Evolutionary conservation across 371 early-diverging fungal species (phyloP).

Genomic region (Syncephalastrum sp.): DNA sequence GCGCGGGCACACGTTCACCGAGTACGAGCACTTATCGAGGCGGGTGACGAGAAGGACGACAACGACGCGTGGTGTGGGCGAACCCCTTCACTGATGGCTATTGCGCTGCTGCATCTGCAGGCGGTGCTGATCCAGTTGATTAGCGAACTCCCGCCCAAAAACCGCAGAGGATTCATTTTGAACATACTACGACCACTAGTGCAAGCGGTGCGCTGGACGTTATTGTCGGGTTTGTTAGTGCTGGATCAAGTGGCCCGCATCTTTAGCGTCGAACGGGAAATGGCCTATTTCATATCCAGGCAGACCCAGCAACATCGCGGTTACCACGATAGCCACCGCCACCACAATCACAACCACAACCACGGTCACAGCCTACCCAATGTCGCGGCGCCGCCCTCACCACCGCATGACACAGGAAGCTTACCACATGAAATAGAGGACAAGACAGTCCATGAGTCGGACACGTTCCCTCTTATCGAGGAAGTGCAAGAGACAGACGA

Average conservation of each 20-base stretch:
- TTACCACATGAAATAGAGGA: too few species aligned
- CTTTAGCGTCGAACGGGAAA: slow-evolving; percentile 32
- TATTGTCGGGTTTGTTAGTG: slow-evolving; percentile 21
- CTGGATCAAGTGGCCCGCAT: slow-evolving; percentile 32
- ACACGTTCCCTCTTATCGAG: too few species aligned
- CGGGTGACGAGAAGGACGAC: too few species aligned
- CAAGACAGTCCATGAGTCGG: too few species aligned
- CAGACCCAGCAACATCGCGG: slow-evolving; percentile 1
- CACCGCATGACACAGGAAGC: not conserved
- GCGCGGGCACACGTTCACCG: too few species aligned
- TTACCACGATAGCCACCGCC: slow-evolving; percentile 1
- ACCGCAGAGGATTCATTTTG: slow-evolving; percentile 3
- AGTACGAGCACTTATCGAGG: too few species aligned
- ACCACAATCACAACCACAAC: not conserved
- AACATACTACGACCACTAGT: slow-evolving; percentile 2
- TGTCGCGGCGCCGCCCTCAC: not conserved
- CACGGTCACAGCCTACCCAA: not conserved
- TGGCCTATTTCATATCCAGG: slow-evolving; percentile 11
- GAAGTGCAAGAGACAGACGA: too few species aligned
- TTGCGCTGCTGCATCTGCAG: slow-evolving; percentile 34
- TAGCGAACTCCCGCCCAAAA: slow-evolving; percentile 17
- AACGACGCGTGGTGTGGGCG: not conserved
- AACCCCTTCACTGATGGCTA: slow-evolving; percentile 34
- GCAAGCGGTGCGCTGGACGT: slow-evolving; percentile 26
- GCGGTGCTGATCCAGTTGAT: slow-evolving; percentile 30